phyloP scores from a whole-genome alignment of 768 basidiomycete species.

The Mycena kentingensis region DNA sequence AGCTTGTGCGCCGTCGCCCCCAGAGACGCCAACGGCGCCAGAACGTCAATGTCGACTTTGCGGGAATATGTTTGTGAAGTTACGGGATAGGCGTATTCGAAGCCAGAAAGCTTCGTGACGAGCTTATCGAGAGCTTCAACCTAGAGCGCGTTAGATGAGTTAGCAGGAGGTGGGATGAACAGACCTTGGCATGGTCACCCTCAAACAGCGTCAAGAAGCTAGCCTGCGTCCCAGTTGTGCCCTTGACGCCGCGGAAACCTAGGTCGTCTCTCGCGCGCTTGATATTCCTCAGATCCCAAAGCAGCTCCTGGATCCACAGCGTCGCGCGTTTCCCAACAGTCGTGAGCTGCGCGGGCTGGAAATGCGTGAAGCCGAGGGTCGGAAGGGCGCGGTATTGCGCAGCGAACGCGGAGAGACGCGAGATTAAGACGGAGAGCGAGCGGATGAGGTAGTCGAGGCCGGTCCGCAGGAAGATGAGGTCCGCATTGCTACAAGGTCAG shows the following conservation, averaged over 20 bases:
- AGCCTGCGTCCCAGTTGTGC: constrained; percentile 98
- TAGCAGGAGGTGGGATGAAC: neutral
- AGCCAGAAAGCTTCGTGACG: constrained; percentile 90
- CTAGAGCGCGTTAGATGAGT: constrained; percentile 34
- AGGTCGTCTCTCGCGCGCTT: constrained; percentile 87
- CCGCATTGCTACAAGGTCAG: constrained; percentile 75
- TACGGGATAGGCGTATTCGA: constrained; percentile 93
- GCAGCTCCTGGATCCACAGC: constrained; percentile 95
- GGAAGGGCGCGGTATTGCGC: constrained; percentile 84
- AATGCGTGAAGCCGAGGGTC: constrained; percentile 97
- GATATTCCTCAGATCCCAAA: constrained; percentile 96
- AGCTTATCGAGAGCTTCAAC: constrained; percentile 87
- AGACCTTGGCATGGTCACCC: constrained; percentile 89
- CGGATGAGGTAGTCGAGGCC: constrained; percentile 82
- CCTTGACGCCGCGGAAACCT: constrained; percentile 97
- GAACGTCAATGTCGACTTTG: constrained; percentile 93
- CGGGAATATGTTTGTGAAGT: constrained; percentile 98
- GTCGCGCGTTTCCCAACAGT: constrained; percentile 98
- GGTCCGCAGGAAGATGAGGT: constrained; percentile 92
- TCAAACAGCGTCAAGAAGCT: constrained; percentile 94
- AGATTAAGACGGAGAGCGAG: constrained; percentile 89
- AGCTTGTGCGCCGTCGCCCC: constrained; percentile 98
- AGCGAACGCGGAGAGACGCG: constrained; percentile 84
- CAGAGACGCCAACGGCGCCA: constrained; percentile 85
- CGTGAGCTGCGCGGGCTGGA: constrained; percentile 97